Conservation (phyloP, 768 basidiomycete genomes). For the Mycena galericulata region DNA sequence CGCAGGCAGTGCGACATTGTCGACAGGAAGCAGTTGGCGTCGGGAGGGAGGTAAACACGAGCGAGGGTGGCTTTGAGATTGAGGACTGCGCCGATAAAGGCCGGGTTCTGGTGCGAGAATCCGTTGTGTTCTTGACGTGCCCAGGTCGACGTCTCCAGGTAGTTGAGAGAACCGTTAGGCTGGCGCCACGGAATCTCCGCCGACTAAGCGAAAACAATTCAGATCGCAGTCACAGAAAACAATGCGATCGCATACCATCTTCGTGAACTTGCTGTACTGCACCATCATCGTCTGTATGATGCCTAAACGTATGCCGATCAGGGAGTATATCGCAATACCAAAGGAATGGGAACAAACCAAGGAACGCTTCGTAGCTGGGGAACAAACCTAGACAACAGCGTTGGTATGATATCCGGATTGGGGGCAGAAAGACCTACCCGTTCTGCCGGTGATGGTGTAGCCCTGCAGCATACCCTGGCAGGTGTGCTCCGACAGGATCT, state of each 20-base stretch:
- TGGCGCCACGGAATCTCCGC: constrained; percentile 79
- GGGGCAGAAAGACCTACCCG: constrained; percentile 51
- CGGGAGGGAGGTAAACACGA: constrained; percentile 89
- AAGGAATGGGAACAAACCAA: constrained; percentile 49
- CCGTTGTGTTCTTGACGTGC: constrained; percentile 90
- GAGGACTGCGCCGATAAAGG: constrained; percentile 89
- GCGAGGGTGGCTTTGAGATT: constrained; percentile 78
- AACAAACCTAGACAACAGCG: constrained; percentile 57
- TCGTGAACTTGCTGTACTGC: constrained; percentile 89
- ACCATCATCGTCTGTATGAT: constrained; percentile 93
- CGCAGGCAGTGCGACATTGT: constrained; percentile 87
- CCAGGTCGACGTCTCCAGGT: constrained; percentile 91
- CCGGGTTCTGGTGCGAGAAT: constrained; percentile 89
- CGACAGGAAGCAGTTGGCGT: constrained; percentile 88
- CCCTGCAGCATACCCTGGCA: constrained; percentile 94
- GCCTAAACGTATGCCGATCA: constrained; percentile 41
- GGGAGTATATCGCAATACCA: not conserved
- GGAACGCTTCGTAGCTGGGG: constrained; percentile 93
- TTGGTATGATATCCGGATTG: not conserved
- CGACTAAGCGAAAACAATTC: constrained; percentile 44
- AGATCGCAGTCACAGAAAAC: not conserved
- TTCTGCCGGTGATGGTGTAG: constrained; percentile 90
- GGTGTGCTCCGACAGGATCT: constrained; percentile 91
- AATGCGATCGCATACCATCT: constrained; percentile 69
- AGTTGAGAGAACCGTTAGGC: constrained; percentile 80